Evolutionary conservation across 2,329 filamentous ascomycete species (phyloP), one percentile per base, ranked within the genome.

Genomic region (Ophiosphaerella narmari): DNA sequence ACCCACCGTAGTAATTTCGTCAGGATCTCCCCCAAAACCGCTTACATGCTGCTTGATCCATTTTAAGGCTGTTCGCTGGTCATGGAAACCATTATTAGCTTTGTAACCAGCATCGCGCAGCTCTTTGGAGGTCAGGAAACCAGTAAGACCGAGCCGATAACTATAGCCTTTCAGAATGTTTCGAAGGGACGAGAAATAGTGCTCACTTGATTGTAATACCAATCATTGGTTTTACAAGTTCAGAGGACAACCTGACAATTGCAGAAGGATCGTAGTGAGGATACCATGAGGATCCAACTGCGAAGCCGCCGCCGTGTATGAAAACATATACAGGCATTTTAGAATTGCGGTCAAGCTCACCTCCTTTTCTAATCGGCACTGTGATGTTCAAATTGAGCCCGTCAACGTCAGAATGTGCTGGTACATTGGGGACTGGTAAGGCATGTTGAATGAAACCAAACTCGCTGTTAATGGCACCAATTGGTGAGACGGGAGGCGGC

Each of bases 301-400:
- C 65, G 41, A 80, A 78, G 0, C 77, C 81, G 9, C 81, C 80
- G 0, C 81, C 81, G 50, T 83, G 80, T 4, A 84, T 74, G 54
- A 81, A 82, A 1, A 80, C 73, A 34, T 82, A 71, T 0, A 83
- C 80, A 0, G 81, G 81, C 2, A 82, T 66, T 5, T 73, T 74
- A 11, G 66, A 63, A 4, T 50, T 54, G 3, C 48, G 36, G 24
- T 61, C 51, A 12, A 70, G 56, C 3, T 34, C 34, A 1, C 63
- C 65, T 50, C 62, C 48, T 13, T 57, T 56, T 16, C 39, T 42
- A 2, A 56, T 39, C 1, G 81, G 80, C 0, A 78, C 70, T 0
- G 78, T 77, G 40, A 84, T 77, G 51, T 82, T 82, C 14, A 83
- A 64, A 41, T 80, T 82, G 21, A 84, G 65, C 29, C 80, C 77